Evolutionary conservation across 331 rosid species (phyloP), one percentile per base, ranked within the genome.

Genomic region (Spiraea crenata): DNA sequence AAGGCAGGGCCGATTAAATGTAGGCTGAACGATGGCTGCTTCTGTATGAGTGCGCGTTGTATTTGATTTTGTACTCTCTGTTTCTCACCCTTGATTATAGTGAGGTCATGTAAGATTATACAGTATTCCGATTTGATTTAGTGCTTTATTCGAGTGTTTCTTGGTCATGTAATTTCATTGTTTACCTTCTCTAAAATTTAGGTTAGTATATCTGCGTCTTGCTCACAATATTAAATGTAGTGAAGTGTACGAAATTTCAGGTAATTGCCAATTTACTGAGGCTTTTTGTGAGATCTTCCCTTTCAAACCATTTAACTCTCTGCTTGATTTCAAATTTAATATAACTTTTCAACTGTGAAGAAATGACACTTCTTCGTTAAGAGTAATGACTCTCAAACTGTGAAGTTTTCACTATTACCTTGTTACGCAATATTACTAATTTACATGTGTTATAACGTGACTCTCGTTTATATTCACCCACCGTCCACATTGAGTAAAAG

Each of bases 1-100:
- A 91, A 76, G 80, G 86, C 89, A 85, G 97, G 87, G 75, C 85
- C 57, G 97, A 93, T 77, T 97, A 87, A 56, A 85, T 71, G 82
- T 93, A 86, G 89, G 90, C 86, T 73, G 81, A 76, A 42, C 51
- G 68, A 69, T 41, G 55, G 68, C 73, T 60, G 17, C 50, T 70
- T 78, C 50, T 65, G 63, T 61, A 75, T 52, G 57, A 57, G 48
- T 57, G 75, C 76, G 10, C 31, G 16, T 25, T 63, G 82, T 73
- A 80, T 80, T 63, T 72, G 64, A 59, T 50, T 66, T 49, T 58
- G 71, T 76, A 39, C 45, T 63, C 41, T 61, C 10, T 77, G 15
- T 12, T 12, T 58, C 35, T 55, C 35, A 70, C 19, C 57, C 64
- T 34, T 45, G 55, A 42, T 39, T 39, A 71, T 79, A 79, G 82